Base-by-base conservation (phyloP, 2,329 filamentous ascomycete species). In the Fusarium falciforme region DNA sequence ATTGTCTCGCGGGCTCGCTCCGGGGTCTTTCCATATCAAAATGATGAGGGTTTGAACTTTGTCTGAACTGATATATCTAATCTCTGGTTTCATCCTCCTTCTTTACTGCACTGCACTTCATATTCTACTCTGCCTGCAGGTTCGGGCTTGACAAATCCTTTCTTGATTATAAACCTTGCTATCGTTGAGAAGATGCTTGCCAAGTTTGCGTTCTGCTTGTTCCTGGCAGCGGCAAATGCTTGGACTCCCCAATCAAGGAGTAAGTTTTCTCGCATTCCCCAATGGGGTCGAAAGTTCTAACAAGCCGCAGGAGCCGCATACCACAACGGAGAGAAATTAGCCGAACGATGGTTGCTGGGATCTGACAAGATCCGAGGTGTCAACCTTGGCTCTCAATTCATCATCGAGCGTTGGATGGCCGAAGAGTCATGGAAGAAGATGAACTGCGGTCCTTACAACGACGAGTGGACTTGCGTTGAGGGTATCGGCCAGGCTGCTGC, bases 341-440 rank as follows among this genome's bases (percentile, higher is more conserved):
- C 65, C 0, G 55, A 72, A 11, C 20, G 76, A 55, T 77, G 77
- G 71, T 68, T 78, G 0, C 52, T 67, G 1, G 59, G 47, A 0
- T 42, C 59, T 1, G 40, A 61, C 17, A 79, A 79, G 29, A 66
- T 79, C 2, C 76, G 76, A 0, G 76, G 77, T 6, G 78, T 79
- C 54, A 79, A 79, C 1, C 73, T 79, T 0, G 78, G 76, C 2
- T 80, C 76, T 0, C 77, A 78, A 1, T 80, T 78, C 70, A 76
- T 80, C 29, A 61, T 80, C 11, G 77, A 80, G 27, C 71, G 73
- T 27, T 80, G 78, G 77, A 77, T 79, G 73, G 74, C 74, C 0
- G 69, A 72, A 33, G 73, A 73, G 1, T 68, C 72, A 12, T 79
- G 75, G 73, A 64, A 67, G 4, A 49, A 27, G 14, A 79, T 80